Conservation (phyloP, 2,329 filamentous ascomycete genomes). For the Fusarium sublunatum region DNA sequence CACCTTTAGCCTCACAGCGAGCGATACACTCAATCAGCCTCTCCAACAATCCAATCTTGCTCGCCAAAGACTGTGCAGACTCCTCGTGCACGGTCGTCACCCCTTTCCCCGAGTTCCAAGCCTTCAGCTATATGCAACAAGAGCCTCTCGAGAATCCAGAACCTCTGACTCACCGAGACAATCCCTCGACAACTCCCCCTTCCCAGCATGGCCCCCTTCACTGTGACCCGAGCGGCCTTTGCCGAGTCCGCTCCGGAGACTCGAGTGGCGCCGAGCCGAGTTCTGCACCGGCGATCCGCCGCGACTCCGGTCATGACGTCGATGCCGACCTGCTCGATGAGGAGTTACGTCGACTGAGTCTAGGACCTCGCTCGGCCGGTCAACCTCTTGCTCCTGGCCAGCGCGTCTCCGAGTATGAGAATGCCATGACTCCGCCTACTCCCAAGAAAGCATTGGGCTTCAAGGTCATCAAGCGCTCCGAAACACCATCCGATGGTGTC, state of each 20-base stretch:
- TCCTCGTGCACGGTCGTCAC: slow-evolving; percentile 62
- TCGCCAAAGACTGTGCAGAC: slow-evolving; percentile 62
- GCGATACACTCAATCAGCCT: slow-evolving; percentile 30
- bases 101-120: slow-evolving; percentile 48
- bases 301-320: slow-evolving; percentile 49
- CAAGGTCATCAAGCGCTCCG: slow-evolving; percentile 64
- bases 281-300: slow-evolving; percentile 47
- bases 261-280: slow-evolving; percentile 53
- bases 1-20: slow-evolving; percentile 24
- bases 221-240: slow-evolving; percentile 55
- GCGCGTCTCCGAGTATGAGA: slow-evolving; percentile 70
- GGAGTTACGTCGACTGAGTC: slow-evolving; percentile 65
- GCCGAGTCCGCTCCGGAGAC: slow-evolving; percentile 48
- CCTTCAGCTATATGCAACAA: slow-evolving; percentile 73
- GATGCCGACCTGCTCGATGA: slow-evolving; percentile 60
- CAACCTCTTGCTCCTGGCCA: slow-evolving; percentile 58
- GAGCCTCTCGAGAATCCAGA: slow-evolving; percentile 62
- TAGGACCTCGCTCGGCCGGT: slow-evolving; percentile 46
- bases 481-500: slow-evolving; percentile 53
- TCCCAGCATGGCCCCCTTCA: slow-evolving; percentile 69
- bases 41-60: slow-evolving; percentile 4
- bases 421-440: slow-evolving; percentile 62
- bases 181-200: slow-evolving; percentile 48
- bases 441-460: slow-evolving; percentile 64
- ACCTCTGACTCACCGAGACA: slow-evolving; percentile 54